Evolutionary conservation across 2,329 filamentous ascomycete genomes (phyloP).

Genomic region (Samsoniella hepiali): DNA sequence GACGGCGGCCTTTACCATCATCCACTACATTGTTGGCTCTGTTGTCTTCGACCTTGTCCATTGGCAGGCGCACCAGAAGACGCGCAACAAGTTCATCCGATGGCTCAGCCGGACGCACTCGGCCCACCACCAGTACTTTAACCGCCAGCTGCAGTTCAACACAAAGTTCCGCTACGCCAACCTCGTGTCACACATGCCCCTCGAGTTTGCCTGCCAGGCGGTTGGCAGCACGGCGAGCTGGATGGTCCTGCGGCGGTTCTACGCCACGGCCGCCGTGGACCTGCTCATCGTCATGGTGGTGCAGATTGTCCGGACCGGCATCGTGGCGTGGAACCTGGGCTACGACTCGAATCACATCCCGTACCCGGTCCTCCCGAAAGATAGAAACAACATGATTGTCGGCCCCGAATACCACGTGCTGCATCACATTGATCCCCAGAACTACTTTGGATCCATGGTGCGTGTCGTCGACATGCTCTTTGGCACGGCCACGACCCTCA

Average conservation of each 20-base stretch:
- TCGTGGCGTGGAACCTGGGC: slow-evolving; percentile 20
- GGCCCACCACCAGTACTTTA: slow-evolving; percentile 19
- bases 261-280: neutral
- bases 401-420: slow-evolving; percentile 23
- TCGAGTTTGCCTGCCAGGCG: slow-evolving; percentile 17
- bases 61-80: slow-evolving; percentile 17
- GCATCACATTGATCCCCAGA: slow-evolving; percentile 23
- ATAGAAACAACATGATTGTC: slow-evolving; percentile 18
- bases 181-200: slow-evolving; percentile 17
- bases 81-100: slow-evolving; percentile 13
- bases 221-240: slow-evolving; percentile 17
- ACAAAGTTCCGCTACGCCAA: slow-evolving; percentile 13
- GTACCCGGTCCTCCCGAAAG: slow-evolving; percentile 18
- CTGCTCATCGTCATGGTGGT: slow-evolving; percentile 13
- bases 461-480: slow-evolving; percentile 22
- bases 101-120: slow-evolving; percentile 18
- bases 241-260: neutral
- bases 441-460: slow-evolving; percentile 24
- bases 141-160: slow-evolving; percentile 16
- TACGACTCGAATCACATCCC: slow-evolving; percentile 22
- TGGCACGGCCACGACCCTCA: slow-evolving; percentile 20
- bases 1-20: neutral
- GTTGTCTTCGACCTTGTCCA: slow-evolving; percentile 18
- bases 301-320: slow-evolving; percentile 4
- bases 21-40: slow-evolving; percentile 17